phyloP scores from a whole-genome alignment of 352 stramenopile genomes.

The Phytophthora crassamura region DNA sequence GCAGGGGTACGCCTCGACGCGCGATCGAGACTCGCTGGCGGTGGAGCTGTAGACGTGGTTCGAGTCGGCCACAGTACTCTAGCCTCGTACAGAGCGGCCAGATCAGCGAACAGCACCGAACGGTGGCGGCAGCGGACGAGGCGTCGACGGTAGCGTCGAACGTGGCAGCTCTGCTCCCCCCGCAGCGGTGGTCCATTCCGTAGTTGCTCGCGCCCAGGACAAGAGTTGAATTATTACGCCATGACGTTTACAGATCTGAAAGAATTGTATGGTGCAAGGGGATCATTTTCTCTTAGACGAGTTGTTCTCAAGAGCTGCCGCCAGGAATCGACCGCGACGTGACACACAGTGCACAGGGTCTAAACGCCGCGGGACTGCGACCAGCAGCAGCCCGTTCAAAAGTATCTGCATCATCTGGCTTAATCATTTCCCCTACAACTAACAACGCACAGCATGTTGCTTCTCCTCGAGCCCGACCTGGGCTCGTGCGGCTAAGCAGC shows the following conservation, averaged over 20 bases:
- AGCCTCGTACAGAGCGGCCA: constrained; percentile 2
- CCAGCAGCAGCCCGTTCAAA: constrained; percentile 33
- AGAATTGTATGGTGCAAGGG: not conserved
- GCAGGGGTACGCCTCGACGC: constrained; percentile 26
- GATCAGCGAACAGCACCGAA: not conserved
- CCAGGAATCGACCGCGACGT: constrained; percentile 21
- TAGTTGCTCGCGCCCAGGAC: constrained; percentile 19
- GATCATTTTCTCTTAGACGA: constrained; percentile 24
- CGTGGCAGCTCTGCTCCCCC: not conserved
- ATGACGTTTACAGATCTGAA: constrained; percentile 13
- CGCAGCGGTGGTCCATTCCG: not conserved
- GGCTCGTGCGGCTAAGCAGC: too few relatives aligned
- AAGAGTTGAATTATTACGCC: constrained; percentile 34
- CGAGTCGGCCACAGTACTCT: constrained; percentile 1
- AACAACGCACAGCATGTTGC: too few relatives aligned
- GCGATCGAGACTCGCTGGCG: constrained; percentile 35
- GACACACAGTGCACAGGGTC: constrained; percentile 5
- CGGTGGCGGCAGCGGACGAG: not conserved
- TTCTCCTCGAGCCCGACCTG: too few relatives aligned
- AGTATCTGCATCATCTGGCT: constrained; percentile 45
- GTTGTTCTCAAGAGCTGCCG: constrained; percentile 29
- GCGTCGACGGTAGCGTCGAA: constrained; percentile 39
- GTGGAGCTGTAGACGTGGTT: constrained; percentile 41
- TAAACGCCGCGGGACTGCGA: constrained; percentile 16
- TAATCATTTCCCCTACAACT: constrained; percentile 35